Conservation (phyloP, 345 rosid species). For the Populus euphratica region DNA sequence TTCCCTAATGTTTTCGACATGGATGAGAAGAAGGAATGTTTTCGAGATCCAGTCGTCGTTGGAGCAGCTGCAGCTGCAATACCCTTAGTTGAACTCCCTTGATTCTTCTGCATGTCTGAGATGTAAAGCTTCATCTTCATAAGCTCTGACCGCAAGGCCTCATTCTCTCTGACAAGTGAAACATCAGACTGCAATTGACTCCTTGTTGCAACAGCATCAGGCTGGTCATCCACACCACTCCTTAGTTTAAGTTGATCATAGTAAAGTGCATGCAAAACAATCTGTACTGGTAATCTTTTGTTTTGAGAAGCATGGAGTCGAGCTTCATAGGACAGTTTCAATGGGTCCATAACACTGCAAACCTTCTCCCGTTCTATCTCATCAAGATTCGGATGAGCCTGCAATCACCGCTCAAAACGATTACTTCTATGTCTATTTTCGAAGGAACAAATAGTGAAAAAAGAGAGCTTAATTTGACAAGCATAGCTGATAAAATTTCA, state of each 20-base stretch:
- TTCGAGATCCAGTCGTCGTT: constrained; percentile 17
- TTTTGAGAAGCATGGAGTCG: constrained; percentile 96
- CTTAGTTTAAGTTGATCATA: constrained; percentile 84
- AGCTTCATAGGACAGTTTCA: constrained; percentile 82
- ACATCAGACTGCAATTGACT: constrained; percentile 58
- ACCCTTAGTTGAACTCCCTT: constrained; percentile 25
- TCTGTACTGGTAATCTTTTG: constrained; percentile 85
- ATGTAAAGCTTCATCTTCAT: constrained; percentile 81
- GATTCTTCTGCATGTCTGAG: constrained; percentile 54
- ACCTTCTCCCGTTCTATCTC: constrained; percentile 89
- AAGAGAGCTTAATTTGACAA: neutral
- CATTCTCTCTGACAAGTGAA: constrained; percentile 73
- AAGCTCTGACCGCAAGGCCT: constrained; percentile 71
- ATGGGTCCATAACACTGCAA: constrained; percentile 83
- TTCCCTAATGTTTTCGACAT: constrained; percentile 84
- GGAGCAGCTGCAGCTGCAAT: neutral
- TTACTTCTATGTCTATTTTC: neutral
- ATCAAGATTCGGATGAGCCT: constrained; percentile 79
- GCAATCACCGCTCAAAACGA: neutral
- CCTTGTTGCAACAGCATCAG: constrained; percentile 48
- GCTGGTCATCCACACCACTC: constrained; percentile 49
- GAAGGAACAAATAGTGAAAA: neutral
- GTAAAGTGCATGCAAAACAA: constrained; percentile 81
- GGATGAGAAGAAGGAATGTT: constrained; percentile 63
- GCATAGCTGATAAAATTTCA: neutral